Conservation (phyloP, 257 asterid genomes). For the Linaria vulgaris region DNA sequence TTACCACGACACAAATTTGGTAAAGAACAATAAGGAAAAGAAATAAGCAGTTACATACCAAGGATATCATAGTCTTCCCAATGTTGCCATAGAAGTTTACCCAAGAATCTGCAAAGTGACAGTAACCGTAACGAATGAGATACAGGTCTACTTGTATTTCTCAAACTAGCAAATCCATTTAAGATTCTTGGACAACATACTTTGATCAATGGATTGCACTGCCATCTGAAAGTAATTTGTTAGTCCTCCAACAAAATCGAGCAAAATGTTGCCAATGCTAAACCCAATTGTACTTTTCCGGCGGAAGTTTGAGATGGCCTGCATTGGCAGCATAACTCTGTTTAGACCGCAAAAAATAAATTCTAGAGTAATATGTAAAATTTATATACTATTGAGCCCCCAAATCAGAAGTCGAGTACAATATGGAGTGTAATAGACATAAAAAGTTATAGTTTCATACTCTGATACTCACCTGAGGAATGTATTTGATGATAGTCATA, state of each 20-base stretch:
- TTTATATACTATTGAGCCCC: not conserved
- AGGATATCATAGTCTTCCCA: slow-evolving; percentile 84
- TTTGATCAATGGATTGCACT: slow-evolving; percentile 88
- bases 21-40: too few relatives aligned
- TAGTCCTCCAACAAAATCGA: slow-evolving; percentile 82
- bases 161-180: too few relatives aligned
- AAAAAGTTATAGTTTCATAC: too few relatives aligned
- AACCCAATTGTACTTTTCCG: slow-evolving; percentile 87
- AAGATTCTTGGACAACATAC: slow-evolving; percentile 40
- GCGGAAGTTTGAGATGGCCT: slow-evolving; percentile 71
- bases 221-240: slow-evolving; percentile 79
- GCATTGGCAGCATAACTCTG: slow-evolving; percentile 10
- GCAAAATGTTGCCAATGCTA: slow-evolving; percentile 90
- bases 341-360: slow-evolving; percentile 1
- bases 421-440: not conserved
- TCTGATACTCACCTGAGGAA: slow-evolving; percentile 75
- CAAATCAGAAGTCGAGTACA: not conserved
- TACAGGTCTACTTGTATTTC: not conserved
- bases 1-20: not conserved
- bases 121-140: not conserved
- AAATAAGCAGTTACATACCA: slow-evolving; percentile 45
- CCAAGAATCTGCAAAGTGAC: slow-evolving; percentile 60
- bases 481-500: slow-evolving; percentile 86
- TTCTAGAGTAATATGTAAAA: not conserved
- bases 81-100: slow-evolving; percentile 88